A percentile compares a stretch with the other conserved stretches of the same genome.
These are phyloP conservation scores for Podospora didyma DNA, from an alignment of 495 filamentous ascomycete species.

Conservation along the genomic window DNA sequence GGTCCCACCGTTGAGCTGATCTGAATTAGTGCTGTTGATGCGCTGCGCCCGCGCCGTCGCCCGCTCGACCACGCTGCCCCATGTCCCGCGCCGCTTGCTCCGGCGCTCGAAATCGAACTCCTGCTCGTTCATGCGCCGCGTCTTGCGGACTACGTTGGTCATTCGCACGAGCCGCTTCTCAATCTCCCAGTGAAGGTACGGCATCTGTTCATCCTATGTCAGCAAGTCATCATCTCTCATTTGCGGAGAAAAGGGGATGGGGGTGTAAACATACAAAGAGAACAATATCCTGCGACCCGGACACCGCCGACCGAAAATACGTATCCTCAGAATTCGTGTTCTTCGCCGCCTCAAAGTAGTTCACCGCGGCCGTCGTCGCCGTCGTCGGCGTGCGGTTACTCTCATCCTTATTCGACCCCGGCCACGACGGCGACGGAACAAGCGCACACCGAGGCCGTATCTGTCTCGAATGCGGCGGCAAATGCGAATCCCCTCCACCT, in stretches of 20 bases:
- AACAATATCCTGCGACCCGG: conserved; percentile 16
- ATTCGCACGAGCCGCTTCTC: conserved; percentile 23
- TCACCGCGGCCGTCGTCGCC: background rate
- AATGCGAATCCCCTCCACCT: conserved; percentile 15
- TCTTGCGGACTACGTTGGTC: conserved; percentile 22
- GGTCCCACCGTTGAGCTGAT: background rate
- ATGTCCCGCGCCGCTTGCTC: conserved; percentile 21
- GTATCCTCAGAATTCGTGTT: background rate
- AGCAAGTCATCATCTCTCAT: background rate
- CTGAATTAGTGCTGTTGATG: conserved; percentile 14
- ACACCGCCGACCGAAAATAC: conserved; percentile 5
- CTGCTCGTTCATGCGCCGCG: conserved; percentile 14
- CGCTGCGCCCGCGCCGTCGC: conserved; percentile 12
- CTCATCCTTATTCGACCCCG: too few relatives aligned
- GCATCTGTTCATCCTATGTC: conserved; percentile 22
- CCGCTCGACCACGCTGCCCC: conserved; percentile 20
- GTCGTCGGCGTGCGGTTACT: too few relatives aligned
- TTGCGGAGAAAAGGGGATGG: background rate
- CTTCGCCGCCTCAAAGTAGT: background rate
- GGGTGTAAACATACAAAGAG: conserved; percentile 14
- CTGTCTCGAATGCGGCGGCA: conserved; percentile 23
- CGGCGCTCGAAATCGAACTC: conserved; percentile 15
- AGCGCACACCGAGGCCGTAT: conserved; percentile 25
- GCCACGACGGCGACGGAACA: conserved; percentile 14
- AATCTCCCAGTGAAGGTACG: conserved; percentile 26